A percentile compares a stretch with the other conserved stretches of the same genome.
Evolutionary conservation across 2,329 filamentous ascomycete species (phyloP).

Genomic region (Penicillium oxalicum): DNA sequence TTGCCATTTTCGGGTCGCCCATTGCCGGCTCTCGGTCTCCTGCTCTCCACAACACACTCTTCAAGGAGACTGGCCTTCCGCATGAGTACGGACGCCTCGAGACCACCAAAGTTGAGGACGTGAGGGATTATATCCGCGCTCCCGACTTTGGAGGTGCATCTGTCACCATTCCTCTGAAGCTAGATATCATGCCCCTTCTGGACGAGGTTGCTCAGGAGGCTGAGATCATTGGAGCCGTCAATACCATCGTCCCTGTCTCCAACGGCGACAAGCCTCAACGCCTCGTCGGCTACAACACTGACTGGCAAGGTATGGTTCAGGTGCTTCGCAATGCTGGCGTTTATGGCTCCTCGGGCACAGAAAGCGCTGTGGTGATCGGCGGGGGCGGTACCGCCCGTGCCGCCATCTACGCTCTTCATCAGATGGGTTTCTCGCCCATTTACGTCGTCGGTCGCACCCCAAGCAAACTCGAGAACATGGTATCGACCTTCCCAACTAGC

Average conservation of each 20-base stretch:
- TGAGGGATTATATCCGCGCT: slow-evolving; percentile 61
- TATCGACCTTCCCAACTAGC: slow-evolving; percentile 63
- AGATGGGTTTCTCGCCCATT: slow-evolving; percentile 76
- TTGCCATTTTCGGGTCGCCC: slow-evolving; percentile 83
- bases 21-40: slow-evolving; percentile 79
- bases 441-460: slow-evolving; percentile 77
- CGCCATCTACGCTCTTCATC: slow-evolving; percentile 79
- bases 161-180: slow-evolving; percentile 91
- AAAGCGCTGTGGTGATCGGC: slow-evolving; percentile 73
- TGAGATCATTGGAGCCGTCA: slow-evolving; percentile 80
- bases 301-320: slow-evolving; percentile 87
- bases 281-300: slow-evolving; percentile 85
- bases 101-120: slow-evolving; percentile 58
- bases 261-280: slow-evolving; percentile 41
- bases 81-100: slow-evolving; percentile 75
- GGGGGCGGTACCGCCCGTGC: slow-evolving; percentile 88
- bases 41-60: slow-evolving; percentile 81
- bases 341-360: slow-evolving; percentile 35
- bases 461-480: slow-evolving; percentile 61
- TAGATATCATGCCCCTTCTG: slow-evolving; percentile 74
- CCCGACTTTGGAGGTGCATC: slow-evolving; percentile 85
- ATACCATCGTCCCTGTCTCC: slow-evolving; percentile 71
- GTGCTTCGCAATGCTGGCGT: slow-evolving; percentile 67
- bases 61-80: slow-evolving; percentile 69
- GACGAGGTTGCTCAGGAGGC: slow-evolving; percentile 77